These are phyloP conservation scores for Hypoxylon sp. DNA, from an alignment of 2,329 filamentous ascomycete genomes.

Conservation along the genomic window DNA sequence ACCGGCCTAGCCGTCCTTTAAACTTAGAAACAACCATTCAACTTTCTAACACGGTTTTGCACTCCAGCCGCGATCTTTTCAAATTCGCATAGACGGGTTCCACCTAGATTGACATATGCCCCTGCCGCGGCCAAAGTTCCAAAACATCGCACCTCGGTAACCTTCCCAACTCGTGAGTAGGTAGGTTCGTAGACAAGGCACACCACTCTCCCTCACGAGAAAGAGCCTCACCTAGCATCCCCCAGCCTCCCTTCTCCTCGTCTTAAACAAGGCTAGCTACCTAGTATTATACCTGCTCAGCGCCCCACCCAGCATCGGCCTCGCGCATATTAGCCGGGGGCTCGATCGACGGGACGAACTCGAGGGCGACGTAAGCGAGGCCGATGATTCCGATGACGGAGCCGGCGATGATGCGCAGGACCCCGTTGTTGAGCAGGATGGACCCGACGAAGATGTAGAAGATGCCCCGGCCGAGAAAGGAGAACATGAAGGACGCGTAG, in stretches of 20 bases:
- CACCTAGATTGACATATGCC: background rate
- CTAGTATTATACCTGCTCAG: slow-evolving; percentile 72
- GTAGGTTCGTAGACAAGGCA: background rate
- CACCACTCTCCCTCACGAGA: background rate
- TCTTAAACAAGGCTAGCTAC: background rate
- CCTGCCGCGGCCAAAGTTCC: background rate
- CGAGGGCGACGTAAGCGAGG: slow-evolving; percentile 79
- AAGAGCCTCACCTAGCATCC: background rate
- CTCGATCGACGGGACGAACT: slow-evolving; percentile 84
- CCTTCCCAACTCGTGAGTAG: background rate
- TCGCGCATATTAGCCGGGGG: slow-evolving; percentile 86
- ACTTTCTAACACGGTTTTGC: background rate
- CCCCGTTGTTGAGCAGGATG: slow-evolving; percentile 78
- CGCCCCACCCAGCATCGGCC: slow-evolving; percentile 80
- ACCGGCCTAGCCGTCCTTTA: slow-evolving; percentile 1
- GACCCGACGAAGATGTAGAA: slow-evolving; percentile 98
- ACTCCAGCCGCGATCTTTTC: slow-evolving; percentile 7
- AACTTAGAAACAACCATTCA: slow-evolving; percentile 4
- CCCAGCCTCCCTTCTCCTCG: background rate
- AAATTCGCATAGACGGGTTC: background rate
- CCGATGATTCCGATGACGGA: slow-evolving; percentile 83
- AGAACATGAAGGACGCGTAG: slow-evolving; percentile 98
- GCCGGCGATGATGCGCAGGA: slow-evolving; percentile 81
- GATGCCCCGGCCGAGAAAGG: slow-evolving; percentile 92
- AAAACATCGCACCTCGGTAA: background rate